Base-by-base conservation (phyloP, 2,329 filamentous ascomycete genomes). In the Tricladium varicosporioides region DNA sequence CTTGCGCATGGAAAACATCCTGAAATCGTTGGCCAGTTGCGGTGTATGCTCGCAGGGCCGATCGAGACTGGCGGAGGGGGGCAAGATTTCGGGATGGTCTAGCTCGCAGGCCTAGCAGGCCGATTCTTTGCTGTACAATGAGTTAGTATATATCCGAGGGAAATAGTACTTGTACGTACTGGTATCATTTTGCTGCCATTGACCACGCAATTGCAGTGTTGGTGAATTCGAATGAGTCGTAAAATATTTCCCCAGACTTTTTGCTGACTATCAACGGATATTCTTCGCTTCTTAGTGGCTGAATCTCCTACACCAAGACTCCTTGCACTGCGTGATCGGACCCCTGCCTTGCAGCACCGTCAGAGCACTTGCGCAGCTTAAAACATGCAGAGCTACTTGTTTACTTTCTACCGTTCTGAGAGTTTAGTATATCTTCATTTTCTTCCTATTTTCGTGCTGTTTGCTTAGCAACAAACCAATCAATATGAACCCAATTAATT, bases 1-100 rank as follows among this genome's bases (percentile, higher is more conserved):
- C 77, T 69, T 88, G 82, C 1, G 85, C 80, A 57, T 84, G 83
- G 67, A 89, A 89, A 57, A 80, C 81, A 69, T 84, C 76, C 61
- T 78, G 78, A 53, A 70, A 69, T 51, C 69, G 67, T 48, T 67
- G 67, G 14, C 62, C 66, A 1, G 65, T 69, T 14, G 67, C 61
- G 14, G 67, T 67, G 43, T 62, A 62, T 40, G 66, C 60, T 62
- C 67, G 65, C 32, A 65, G 45, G 18, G 56, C 56, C 31, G 57
- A 56, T 58, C 62, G 58, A 36, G 57, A 51, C 36, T 62, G 52
- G 51, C 64, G 64, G 15, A 67, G 58, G 51, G 58, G 60, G 49
- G 66, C 51, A 40, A 67, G 58, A 57, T 55, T 60, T 44, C 61
- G 57, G 45, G 64, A 67, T 53, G 67, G 62, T 62, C 65, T 63